Evolutionary conservation across 352 stramenopile species (phyloP).

Genomic region (Phytophthora pinifolia): DNA sequence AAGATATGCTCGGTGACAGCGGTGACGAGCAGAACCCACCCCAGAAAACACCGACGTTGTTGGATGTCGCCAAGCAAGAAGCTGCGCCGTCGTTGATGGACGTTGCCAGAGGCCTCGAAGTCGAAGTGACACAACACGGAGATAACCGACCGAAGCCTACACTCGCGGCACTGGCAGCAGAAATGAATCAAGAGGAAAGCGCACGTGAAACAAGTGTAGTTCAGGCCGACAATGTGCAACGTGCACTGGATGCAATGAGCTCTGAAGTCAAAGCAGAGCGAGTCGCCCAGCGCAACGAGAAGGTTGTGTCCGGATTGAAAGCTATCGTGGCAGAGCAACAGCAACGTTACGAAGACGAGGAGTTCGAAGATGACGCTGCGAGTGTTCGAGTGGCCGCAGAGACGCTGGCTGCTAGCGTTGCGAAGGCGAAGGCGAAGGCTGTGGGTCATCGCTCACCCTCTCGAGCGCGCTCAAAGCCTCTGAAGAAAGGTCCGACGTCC

Average conservation of each 20-base stretch:
- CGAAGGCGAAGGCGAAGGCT: constrained; percentile 22
- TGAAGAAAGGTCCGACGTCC: constrained; percentile 20
- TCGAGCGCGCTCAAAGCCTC: constrained; percentile 17
- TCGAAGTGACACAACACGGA: constrained; percentile 18
- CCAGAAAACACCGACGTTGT: constrained; percentile 26
- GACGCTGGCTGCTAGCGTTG: constrained; percentile 33
- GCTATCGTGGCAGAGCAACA: constrained; percentile 42
- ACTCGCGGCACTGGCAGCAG: constrained; percentile 31
- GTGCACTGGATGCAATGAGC: constrained; percentile 23
- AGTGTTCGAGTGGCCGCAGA: constrained; percentile 23
- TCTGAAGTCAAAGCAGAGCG: constrained; percentile 35
- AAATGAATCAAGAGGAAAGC: constrained; percentile 49
- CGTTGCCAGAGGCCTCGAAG: constrained; percentile 19
- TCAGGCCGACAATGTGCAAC: constrained; percentile 29
- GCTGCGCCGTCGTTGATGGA: constrained; percentile 13
- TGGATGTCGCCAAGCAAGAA: constrained; percentile 42
- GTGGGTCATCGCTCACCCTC: constrained; percentile 18
- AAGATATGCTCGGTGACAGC: constrained; percentile 39
- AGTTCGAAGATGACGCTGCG: constrained; percentile 51
- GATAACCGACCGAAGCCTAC: constrained; percentile 8
- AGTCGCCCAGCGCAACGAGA: constrained; percentile 16
- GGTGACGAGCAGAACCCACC: constrained; percentile 18
- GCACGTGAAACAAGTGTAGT: constrained; percentile 11
- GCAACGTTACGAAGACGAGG: constrained; percentile 44
- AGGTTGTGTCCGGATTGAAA: constrained; percentile 36